Evolutionary conservation across 805 yeast species (phyloP).

Genomic region (Grigorovia yakushimaensis): DNA sequence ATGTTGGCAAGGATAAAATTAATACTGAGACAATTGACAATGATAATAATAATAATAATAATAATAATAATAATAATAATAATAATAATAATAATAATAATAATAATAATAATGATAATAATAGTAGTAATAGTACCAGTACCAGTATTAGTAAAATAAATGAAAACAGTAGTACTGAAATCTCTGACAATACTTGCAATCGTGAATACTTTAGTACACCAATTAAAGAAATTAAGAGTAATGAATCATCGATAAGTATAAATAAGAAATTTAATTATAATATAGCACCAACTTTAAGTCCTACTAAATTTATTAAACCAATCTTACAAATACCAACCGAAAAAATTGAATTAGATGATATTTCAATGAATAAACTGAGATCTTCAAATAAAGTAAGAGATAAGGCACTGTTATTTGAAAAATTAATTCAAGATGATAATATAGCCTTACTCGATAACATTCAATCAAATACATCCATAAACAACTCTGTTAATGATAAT

Average conservation of each 20-base stretch:
- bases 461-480: neutral
- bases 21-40: too few relatives aligned
- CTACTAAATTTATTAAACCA: neutral
- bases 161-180: too few relatives aligned
- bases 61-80: neutral
- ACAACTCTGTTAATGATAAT: neutral
- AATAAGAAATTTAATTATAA: too few relatives aligned
- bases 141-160: too few relatives aligned
- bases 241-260: neutral
- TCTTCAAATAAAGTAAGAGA: conserved; percentile 26
- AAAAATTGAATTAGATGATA: neutral
- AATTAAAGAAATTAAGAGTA: too few relatives aligned
- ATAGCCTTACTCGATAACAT: neutral
- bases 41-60: too few relatives aligned
- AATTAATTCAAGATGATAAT: conserved; percentile 10
- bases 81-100: conserved; percentile 3
- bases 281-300: neutral
- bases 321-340: neutral
- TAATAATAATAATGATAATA: neutral
- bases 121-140: neutral
- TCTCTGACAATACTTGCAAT: too few relatives aligned
- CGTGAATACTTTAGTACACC: too few relatives aligned
- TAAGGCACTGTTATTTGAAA: conserved; percentile 26
- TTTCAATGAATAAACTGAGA: conserved; percentile 18
- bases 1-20: conserved; percentile 1